A percentile compares a stretch with the other conserved stretches of the same genome.
phyloP scores from a whole-genome alignment of 805 yeast genomes.

The Starmerella vaccinii region DNA sequence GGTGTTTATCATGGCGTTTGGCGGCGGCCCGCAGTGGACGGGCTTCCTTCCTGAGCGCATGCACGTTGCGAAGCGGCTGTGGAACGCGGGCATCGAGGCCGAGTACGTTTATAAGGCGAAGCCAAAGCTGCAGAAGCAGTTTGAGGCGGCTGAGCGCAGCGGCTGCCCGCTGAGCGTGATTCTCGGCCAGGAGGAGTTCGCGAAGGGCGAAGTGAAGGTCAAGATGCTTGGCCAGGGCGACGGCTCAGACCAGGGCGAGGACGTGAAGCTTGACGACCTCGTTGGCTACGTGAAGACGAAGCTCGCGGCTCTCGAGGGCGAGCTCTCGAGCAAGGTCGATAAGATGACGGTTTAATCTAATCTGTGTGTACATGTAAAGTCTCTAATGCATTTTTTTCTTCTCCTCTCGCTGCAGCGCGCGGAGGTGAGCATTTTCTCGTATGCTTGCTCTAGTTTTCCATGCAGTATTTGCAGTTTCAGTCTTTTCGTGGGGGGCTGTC shows the following conservation, averaged over 20 bases:
- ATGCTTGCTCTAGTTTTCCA: no score
- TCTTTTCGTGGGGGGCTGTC: no score
- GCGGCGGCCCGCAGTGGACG: slow-evolving; percentile 94
- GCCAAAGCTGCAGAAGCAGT: slow-evolving; percentile 91
- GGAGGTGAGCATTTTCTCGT: no score
- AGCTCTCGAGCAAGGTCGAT: slow-evolving; percentile 4
- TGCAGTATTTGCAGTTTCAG: no score
- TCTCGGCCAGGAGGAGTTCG: slow-evolving; percentile 87
- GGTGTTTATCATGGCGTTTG: slow-evolving; percentile 94
- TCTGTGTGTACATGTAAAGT: background rate
- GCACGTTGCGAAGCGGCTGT: slow-evolving; percentile 67
- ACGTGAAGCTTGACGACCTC: slow-evolving; percentile 53
- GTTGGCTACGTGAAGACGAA: slow-evolving; percentile 44
- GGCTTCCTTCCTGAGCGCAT: slow-evolving; percentile 90
- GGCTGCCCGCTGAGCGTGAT: slow-evolving; percentile 89
- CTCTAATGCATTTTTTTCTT: no score
- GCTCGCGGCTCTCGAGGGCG: slow-evolving; percentile 29
- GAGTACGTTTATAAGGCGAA: slow-evolving; percentile 89
- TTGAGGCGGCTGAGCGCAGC: slow-evolving; percentile 91
- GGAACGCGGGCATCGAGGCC: slow-evolving; percentile 82
- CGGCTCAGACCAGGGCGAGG: slow-evolving; percentile 75
- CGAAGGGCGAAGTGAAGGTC: slow-evolving; percentile 70
- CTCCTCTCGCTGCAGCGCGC: no score
- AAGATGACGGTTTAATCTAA: background rate
- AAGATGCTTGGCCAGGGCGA: slow-evolving; percentile 85